Evolutionary conservation across 805 yeast species (phyloP).

Genomic region (Yarrowia hollandica): DNA sequence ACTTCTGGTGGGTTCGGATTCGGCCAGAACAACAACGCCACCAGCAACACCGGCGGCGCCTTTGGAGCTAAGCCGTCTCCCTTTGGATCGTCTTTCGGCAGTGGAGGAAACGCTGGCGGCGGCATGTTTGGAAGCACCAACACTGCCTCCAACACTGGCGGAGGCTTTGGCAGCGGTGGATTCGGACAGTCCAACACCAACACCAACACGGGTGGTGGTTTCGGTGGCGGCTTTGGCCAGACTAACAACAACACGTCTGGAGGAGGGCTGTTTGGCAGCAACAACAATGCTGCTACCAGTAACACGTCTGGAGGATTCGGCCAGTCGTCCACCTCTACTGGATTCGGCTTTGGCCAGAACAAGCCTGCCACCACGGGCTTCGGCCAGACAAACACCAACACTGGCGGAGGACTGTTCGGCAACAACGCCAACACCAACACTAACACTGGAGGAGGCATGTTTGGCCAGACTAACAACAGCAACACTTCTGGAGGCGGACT

Average conservation of each 20-base stretch:
- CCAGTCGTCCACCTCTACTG: no score
- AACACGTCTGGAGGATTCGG: no score
- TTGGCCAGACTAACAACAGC: slow-evolving; percentile 9
- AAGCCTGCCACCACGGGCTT: no score
- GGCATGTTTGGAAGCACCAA: slow-evolving; percentile 46
- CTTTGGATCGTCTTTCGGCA: slow-evolving; percentile 32
- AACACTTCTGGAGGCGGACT: slow-evolving; percentile 7
- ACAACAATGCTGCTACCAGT: slow-evolving; percentile 32
- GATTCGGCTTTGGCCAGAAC: no score
- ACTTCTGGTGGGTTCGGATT: slow-evolving; percentile 26
- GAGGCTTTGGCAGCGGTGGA: not conserved
- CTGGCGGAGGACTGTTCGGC: slow-evolving; percentile 35
- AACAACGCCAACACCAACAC: slow-evolving; percentile 30
- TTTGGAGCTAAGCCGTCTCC: slow-evolving; percentile 40
- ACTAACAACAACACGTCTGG: slow-evolving; percentile 29
- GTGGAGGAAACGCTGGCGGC: slow-evolving; percentile 36
- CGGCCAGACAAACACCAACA: slow-evolving; percentile 17
- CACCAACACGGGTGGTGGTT: not conserved
- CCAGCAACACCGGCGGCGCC: slow-evolving; percentile 30
- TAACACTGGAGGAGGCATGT: slow-evolving; percentile 30
- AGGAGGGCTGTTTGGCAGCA: slow-evolving; percentile 47
- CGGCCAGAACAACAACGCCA: slow-evolving; percentile 34
- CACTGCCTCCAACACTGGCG: not conserved
- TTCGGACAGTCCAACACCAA: not conserved
- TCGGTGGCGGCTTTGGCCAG: not conserved